Evolutionary conservation across 176 grass and related monocot genomes (phyloP), one percentile per base, ranked within the genome.

Genomic region (Rhynchospora pubera): DNA sequence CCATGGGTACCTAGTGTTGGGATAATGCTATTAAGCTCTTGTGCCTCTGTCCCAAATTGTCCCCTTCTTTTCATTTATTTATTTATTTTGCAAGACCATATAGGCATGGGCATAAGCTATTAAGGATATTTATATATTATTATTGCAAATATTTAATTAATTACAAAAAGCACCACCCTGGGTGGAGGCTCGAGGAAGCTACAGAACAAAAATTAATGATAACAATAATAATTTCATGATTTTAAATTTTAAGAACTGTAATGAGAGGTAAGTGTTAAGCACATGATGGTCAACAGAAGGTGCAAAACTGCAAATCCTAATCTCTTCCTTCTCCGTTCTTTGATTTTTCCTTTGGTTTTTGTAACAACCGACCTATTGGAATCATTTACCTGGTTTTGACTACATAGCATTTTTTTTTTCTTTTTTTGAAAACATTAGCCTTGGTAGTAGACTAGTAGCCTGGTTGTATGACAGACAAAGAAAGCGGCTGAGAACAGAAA

Each of bases 101-200:
- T 39, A 39, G 34, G 34, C 34, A 39, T 39, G 34, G 34, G 34
- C 34, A 39, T 5, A 39, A 39, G 34, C n/a, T n/a, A n/a, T n/a
- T n/a, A n/a, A n/a, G n/a, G n/a, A n/a, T n/a, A n/a, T n/a, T 18
- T 18, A 7, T 24, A 24, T 53, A 14, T 14, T 53, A 6, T 26
- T 15, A 48, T 39, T 39, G 0, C 34, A 39, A 39, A 39, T 22
- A 24, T 24, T 18, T 55, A 52, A 43, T 52, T 53, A 55, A 52
- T 53, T 28, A 26, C 5, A 26, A 76, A n/a, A 16, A 55, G 2
- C 3, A 39, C 5, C 15, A 28, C 7, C 22, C 23, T 30, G 46
- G 47, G 72, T 32, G 72, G 48, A 76, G 72, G 72, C 72, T 76
- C 72, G 48, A 76, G 46, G 48, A 55, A 76, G 72, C 48, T 76